These are phyloP conservation scores for Yamadazyma kitorensis DNA, from an alignment of 805 yeast species.

Conservation along the genomic window DNA sequence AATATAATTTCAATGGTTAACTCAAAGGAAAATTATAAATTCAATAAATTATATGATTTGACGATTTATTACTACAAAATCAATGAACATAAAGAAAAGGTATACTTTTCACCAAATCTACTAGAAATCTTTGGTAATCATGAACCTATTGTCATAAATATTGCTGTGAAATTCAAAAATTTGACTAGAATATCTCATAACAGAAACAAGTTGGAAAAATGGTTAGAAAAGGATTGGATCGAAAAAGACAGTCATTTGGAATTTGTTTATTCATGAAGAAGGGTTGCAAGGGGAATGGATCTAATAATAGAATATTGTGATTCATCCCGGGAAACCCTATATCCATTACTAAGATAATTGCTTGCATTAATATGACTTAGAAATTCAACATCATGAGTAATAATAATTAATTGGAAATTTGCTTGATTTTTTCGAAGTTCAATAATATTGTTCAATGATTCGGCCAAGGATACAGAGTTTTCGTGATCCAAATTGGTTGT, in stretches of 20 bases:
- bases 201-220: slow-evolving; percentile 59
- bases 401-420: slow-evolving; percentile 91
- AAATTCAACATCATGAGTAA: slow-evolving; percentile 95
- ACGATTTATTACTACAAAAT: slow-evolving; percentile 43
- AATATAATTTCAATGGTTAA: slow-evolving; percentile 46
- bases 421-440: slow-evolving; percentile 70
- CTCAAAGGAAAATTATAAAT: slow-evolving; percentile 29
- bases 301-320: slow-evolving; percentile 76
- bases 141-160: slow-evolving; percentile 34
- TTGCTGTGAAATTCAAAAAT: slow-evolving; percentile 48
- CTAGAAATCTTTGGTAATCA: slow-evolving; percentile 27
- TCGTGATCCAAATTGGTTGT: slow-evolving; percentile 92
- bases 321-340: slow-evolving; percentile 74
- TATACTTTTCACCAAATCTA: slow-evolving; percentile 25
- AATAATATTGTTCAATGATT: slow-evolving; percentile 71
- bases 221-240: slow-evolving; percentile 74
- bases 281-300: slow-evolving; percentile 33
- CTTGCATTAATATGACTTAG: slow-evolving; percentile 81
- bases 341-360: slow-evolving; percentile 83
- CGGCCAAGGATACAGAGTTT: slow-evolving; percentile 84
- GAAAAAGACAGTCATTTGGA: slow-evolving; percentile 51
- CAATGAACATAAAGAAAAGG: slow-evolving; percentile 3
- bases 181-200: slow-evolving; percentile 50
- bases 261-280: slow-evolving; percentile 2
- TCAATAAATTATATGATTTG: slow-evolving; percentile 51